A percentile compares a stretch with the other conserved stretches of the same genome.
Evolutionary conservation across 2,329 filamentous ascomycete genomes (phyloP).

Genomic region (Aureobasidium sp.): DNA sequence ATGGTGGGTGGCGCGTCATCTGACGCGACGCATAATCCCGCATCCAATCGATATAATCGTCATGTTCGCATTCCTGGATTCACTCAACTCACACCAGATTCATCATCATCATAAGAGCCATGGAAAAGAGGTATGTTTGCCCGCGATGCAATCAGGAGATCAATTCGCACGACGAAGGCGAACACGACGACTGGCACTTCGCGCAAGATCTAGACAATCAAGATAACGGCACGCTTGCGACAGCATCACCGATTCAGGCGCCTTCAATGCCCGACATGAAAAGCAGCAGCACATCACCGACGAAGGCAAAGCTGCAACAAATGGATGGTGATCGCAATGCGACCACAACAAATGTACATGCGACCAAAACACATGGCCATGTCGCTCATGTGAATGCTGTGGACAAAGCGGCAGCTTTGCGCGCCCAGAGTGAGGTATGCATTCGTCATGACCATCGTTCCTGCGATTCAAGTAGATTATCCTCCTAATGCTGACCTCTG

Average conservation of each 20-base stretch:
- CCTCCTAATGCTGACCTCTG: neutral
- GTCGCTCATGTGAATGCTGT: slow-evolving; percentile 32
- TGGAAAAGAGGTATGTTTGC: neutral
- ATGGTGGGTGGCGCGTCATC: neutral
- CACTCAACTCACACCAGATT: too few species aligned
- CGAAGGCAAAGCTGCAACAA: neutral
- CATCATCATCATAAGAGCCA: neutral
- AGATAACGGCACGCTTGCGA: neutral
- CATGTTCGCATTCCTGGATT: neutral
- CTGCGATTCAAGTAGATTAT: too few species aligned
- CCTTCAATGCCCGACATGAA: neutral
- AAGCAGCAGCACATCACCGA: neutral
- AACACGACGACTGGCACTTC: slow-evolving; percentile 85
- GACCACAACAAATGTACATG: too few species aligned
- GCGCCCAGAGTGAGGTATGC: slow-evolving; percentile 35
- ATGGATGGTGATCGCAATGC: neutral
- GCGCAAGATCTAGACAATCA: slow-evolving; percentile 67
- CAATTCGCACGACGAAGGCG: slow-evolving; percentile 46
- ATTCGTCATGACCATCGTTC: neutral
- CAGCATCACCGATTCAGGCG: too few species aligned
- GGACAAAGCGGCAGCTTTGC: slow-evolving; percentile 32
- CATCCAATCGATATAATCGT: neutral
- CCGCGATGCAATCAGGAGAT: neutral
- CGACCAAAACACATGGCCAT: slow-evolving; percentile 21
- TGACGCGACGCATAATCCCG: neutral